phyloP scores from a whole-genome alignment of 768 basidiomycete species.

The Nidula microcarpa region DNA sequence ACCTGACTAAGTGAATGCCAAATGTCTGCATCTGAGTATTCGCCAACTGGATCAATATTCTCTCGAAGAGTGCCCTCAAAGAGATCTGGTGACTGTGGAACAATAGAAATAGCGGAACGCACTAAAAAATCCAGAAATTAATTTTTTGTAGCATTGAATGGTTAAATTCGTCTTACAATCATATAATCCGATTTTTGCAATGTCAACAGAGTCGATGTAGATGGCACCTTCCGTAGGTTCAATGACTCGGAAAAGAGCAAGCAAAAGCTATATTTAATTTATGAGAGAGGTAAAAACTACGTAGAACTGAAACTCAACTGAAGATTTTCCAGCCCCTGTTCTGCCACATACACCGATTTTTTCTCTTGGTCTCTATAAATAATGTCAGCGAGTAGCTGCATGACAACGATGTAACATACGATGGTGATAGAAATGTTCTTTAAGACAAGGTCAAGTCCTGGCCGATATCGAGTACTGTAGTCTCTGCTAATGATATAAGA shows the following conservation, averaged over 20 bases:
- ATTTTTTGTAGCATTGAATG: background rate
- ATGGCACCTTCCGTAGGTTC: conserved; percentile 69
- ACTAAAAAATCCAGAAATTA: conserved; percentile 33
- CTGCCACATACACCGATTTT: conserved; percentile 89
- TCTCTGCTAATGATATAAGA: conserved; percentile 30
- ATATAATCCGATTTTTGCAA: conserved; percentile 71
- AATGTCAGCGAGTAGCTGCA: conserved; percentile 1
- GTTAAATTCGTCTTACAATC: conserved; percentile 42
- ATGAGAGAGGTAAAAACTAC: no score
- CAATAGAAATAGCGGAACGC: conserved; percentile 78
- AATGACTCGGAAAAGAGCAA: conserved; percentile 76
- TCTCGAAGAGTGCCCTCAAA: conserved; percentile 76
- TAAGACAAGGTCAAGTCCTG: conserved; percentile 78
- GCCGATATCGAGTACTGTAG: conserved; percentile 78
- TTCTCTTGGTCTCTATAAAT: conserved; percentile 59
- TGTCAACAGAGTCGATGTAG: conserved; percentile 71
- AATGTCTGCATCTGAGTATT: conserved; percentile 73
- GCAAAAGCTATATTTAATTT: conserved; percentile 39
- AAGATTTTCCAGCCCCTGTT: conserved; percentile 81
- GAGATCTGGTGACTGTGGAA: conserved; percentile 74
- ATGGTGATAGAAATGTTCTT: conserved; percentile 70
- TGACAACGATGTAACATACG: conserved; percentile 30
- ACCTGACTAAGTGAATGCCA: conserved; percentile 83
- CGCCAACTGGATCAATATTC: conserved; percentile 86
- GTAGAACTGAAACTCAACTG: conserved; percentile 30